These are phyloP conservation scores for Hymenoscyphus salicellus DNA, from an alignment of 2,329 filamentous ascomycete species.

Conservation along the genomic window DNA sequence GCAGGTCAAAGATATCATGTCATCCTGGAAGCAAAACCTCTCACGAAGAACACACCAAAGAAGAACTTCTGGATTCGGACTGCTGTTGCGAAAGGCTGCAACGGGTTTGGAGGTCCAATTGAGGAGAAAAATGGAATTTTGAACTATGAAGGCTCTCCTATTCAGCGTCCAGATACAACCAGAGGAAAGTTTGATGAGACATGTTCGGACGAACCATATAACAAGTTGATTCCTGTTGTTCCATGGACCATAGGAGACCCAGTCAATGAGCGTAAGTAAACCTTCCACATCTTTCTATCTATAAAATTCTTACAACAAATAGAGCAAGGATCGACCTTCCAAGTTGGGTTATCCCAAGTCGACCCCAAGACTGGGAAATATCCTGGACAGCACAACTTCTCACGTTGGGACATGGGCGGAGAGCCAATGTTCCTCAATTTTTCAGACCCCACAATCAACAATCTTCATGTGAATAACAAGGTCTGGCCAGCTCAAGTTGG, in stretches of 20 bases:
- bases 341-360: not conserved
- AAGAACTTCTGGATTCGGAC: conserved; percentile 53
- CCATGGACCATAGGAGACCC: conserved; percentile 6
- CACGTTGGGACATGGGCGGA: conserved; percentile 6
- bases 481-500: not conserved
- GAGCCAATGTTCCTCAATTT: conserved; percentile 3
- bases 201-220: conserved; percentile 6
- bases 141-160: not conserved
- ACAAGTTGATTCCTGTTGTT: conserved; percentile 5
- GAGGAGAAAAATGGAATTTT: conserved; percentile 8
- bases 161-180: not conserved
- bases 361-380: not conserved
- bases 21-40: conserved; percentile 45
- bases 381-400: conserved; percentile 6
- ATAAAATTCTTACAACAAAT: not conserved
- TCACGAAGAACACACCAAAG: not conserved
- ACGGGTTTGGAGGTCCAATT: not conserved
- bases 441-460: not conserved
- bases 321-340: conserved; percentile 3
- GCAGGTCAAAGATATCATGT: conserved; percentile 47
- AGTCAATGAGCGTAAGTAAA: conserved; percentile 3
- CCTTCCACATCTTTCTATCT: not conserved
- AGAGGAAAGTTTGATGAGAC: not conserved
- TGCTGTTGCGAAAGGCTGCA: conserved; percentile 9
- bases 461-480: not conserved